Base-by-base conservation (phyloP, 345 rosid species). In the Linum usitatissimum region DNA sequence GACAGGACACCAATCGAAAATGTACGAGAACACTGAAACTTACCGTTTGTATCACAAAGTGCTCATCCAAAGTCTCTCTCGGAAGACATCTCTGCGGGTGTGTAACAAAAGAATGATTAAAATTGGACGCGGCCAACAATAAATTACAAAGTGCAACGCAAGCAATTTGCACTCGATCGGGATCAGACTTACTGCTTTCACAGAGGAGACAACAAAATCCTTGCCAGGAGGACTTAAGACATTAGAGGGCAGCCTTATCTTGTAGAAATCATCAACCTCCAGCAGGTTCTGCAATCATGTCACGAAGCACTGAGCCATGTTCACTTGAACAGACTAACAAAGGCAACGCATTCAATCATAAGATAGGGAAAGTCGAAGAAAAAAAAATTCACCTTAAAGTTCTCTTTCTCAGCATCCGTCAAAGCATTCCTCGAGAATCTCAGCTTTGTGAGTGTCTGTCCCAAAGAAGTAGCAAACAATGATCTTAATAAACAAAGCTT, bases 211-310 rank as follows among this genome's bases (percentile, higher is more conserved):
- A 64, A 86, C 75, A 66, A 70, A 84, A 54, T 84, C 90, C 77
- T 82, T 80, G 34, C 96, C 97, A 0, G 94, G 83, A 64, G 97
- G 77, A 69, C 62, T 81, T 73, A 87, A 69, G 30, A 91, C 88
- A 80, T 84, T 90, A 57, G 99, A 90, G 23, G 97, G 97, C 56
- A 93, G 71, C 64, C 96, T 84, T 60, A 93, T 93, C 73, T 83
- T 82, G 64, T 93, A 93, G 70, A 90, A 87, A 68, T 86, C 96
- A 75, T 93, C 99, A 9, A 20, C 88, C 64, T 78, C 71, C 58
- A 93, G 65, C 77, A 93, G 77, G 54, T 77, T 86, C 99, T 93
- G 81, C 79, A 72, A 61, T 34, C 58, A 61, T 7, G 0, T 49
- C 7, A 34, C 8, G 56, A 30, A 42, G 30, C 53, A 79, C 20